Evolutionary conservation across 768 basidiomycete genomes (phyloP), one percentile per base, ranked within the genome.

Genomic region (Pholiota conissans): DNA sequence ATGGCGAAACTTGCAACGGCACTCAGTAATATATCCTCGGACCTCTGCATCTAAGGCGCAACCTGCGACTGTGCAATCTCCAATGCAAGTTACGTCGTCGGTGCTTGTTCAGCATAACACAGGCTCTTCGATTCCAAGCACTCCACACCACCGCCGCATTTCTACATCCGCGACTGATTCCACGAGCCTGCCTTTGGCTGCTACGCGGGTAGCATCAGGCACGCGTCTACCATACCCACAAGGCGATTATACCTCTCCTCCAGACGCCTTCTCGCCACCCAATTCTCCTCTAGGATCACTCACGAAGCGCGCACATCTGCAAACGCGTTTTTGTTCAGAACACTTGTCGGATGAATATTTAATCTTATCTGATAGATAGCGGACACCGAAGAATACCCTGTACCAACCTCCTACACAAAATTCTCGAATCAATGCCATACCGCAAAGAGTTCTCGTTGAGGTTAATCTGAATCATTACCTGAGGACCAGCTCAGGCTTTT

Each of bases 201-300:
- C 84, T 1, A 77, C 68, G 0, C 75, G 76, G n/a, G 70, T 75
- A 0, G 66, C 74, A 14, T 76, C 71, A 28, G 78, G 72, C 16
- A 86, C 84, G 30, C 83, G 90, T 32, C 74, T 92, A 13, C 90
- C 91, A 22, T 93, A 93, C 61, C 91, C 91, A 16, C 86, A 86
- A 2, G 92, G 91, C 3, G 92, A 94, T 63, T 93, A 94, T 58
- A 77, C 89, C 5, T 84, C 85, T 9, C 88, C 88, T 0, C 73
- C 84, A 0, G 81, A 85, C 42, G 61, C 74, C 6, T 76, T 77
- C 63, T 78, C 77, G 0, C 76, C 79, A 8, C 64, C 75, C 2
- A 71, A 70, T 32, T 81, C 80, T 2, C 76, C 82, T 0, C 76
- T 83, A 10, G 78, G 83, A 2, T 82, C 85, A 2, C 70, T 85